phyloP scores from a whole-genome alignment of 257 asterid genomes.

The Scutellaria minor region DNA sequence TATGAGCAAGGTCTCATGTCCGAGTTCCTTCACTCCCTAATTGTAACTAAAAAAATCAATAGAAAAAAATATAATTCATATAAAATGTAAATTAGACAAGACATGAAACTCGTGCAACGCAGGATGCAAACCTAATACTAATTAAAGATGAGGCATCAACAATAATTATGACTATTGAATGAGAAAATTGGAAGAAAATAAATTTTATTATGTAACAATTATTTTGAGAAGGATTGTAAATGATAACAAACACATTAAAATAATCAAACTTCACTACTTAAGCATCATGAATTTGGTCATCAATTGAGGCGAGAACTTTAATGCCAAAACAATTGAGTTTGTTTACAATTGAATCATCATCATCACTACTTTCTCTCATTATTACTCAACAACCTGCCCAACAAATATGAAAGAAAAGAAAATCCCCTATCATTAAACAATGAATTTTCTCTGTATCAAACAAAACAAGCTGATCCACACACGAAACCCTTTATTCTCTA shows the following conservation, averaged over 20 bases:
- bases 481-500: background rate
- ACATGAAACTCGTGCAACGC: too few species aligned
- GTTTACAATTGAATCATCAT: slow-evolving; percentile 38
- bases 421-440: slow-evolving; percentile 28
- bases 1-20: too few species aligned
- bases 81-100: too few species aligned
- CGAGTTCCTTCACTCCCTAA: too few species aligned
- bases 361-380: background rate
- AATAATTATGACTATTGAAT: too few species aligned
- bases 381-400: slow-evolving; percentile 33
- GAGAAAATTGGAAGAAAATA: too few species aligned
- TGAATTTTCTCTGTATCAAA: slow-evolving; percentile 27
- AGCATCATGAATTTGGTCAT: slow-evolving; percentile 5
- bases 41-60: too few species aligned
- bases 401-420: slow-evolving; percentile 27
- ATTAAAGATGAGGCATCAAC: too few species aligned
- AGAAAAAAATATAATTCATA: too few species aligned
- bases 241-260: background rate
- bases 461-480: background rate
- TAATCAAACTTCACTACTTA: slow-evolving; percentile 1
- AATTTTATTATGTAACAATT: too few species aligned
- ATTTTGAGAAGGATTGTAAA: background rate
- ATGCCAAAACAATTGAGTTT: slow-evolving; percentile 40
- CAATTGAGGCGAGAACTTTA: slow-evolving; percentile 39
- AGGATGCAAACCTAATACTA: too few species aligned